These are phyloP conservation scores for Isochrysis galbana DNA, from an alignment of 78 protist genomes.

Conservation along the genomic window DNA sequence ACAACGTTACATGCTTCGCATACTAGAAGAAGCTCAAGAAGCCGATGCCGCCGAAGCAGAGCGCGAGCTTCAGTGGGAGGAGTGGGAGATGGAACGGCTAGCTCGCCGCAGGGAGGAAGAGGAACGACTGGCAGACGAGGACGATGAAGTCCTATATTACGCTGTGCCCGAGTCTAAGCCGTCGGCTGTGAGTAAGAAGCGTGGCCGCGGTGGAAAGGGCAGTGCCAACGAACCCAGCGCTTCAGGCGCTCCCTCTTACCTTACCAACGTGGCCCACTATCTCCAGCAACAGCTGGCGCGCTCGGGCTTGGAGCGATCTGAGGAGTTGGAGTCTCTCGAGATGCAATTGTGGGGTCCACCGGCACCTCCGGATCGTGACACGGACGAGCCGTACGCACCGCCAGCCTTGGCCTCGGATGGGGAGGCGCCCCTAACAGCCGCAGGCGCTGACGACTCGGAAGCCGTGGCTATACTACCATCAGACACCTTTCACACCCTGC, in stretches of 20 bases:
- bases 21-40: background rate
- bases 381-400: background rate
- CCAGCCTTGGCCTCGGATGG: background rate
- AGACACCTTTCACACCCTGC: background rate
- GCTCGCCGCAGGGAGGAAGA: background rate
- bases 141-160: background rate
- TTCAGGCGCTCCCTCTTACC: background rate
- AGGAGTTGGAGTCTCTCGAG: background rate
- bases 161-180: background rate
- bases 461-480: too few relatives aligned
- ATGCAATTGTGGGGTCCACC: background rate
- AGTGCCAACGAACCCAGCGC: background rate
- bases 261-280: background rate
- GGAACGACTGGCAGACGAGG: constrained; percentile 1
- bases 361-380: background rate
- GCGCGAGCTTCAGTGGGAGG: background rate
- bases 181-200: background rate
- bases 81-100: background rate
- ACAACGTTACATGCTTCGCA: background rate
- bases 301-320: background rate
- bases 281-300: background rate
- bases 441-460: background rate
- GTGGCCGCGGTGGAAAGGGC: background rate
- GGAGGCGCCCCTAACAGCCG: background rate
- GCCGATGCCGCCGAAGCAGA: background rate